These are phyloP conservation scores for Phanerodontia chrysosporium DNA, from an alignment of 768 basidiomycete genomes.

Conservation along the genomic window DNA sequence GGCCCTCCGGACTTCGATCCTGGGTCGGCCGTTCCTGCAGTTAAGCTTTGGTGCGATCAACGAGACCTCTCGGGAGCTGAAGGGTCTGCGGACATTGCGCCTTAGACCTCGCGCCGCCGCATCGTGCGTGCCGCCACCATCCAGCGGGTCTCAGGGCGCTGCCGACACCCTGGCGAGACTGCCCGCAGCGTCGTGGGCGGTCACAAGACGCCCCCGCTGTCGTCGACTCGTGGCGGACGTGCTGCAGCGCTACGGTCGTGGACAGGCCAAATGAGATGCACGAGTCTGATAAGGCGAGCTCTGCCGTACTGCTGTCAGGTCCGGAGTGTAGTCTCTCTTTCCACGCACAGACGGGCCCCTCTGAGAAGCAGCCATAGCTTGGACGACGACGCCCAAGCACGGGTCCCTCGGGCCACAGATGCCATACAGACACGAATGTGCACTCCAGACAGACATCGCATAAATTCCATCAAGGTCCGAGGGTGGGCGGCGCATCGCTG, in stretches of 20 bases:
- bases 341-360: not conserved
- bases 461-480: not conserved
- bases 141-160: not conserved
- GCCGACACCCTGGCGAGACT: not conserved
- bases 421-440: not conserved
- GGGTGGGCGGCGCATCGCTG: not conserved
- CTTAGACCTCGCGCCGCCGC: not conserved
- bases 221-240: not conserved
- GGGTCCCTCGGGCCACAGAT: not conserved
- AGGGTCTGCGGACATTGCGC: not conserved
- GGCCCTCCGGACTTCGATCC: conserved; percentile 5
- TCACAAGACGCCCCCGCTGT: not conserved
- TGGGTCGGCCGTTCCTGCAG: not conserved
- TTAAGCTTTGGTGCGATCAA: not conserved
- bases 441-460: not conserved
- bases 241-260: not conserved
- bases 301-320: conserved; percentile 1
- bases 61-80: not conserved
- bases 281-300: not conserved
- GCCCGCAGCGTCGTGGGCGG: not conserved
- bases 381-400: not conserved
- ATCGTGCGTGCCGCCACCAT: not conserved
- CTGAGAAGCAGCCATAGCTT: not conserved
- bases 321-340: not conserved
- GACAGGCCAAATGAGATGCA: not conserved